A percentile compares a stretch with the other conserved stretches of the same genome.
These are phyloP conservation scores for Naganishia friedmannii DNA, from an alignment of 768 basidiomycete genomes.

Conservation along the genomic window DNA sequence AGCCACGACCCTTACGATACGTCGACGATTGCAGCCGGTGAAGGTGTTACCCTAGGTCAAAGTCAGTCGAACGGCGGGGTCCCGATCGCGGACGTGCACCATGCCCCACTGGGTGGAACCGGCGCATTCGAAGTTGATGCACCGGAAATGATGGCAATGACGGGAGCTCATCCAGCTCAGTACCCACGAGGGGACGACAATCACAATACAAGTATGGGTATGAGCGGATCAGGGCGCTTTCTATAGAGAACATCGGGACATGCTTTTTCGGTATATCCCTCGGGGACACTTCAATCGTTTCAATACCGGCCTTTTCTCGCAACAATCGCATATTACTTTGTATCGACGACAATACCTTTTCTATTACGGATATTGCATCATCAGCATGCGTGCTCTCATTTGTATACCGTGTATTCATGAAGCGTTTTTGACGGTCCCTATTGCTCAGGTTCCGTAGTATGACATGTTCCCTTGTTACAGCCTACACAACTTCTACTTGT, in stretches of 20 bases:
- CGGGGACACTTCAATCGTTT: neutral
- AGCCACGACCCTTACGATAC: constrained; percentile 4
- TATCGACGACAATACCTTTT: neutral
- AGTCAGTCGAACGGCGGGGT: constrained; percentile 17
- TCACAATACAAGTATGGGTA: constrained; percentile 16
- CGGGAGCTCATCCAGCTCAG: neutral
- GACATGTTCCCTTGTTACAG: too few species aligned
- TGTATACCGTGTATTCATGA: too few species aligned
- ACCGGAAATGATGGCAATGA: constrained; percentile 30
- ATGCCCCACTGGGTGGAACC: constrained; percentile 27
- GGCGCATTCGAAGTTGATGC: constrained; percentile 26
- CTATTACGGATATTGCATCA: too few species aligned
- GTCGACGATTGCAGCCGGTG: neutral
- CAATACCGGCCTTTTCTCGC: neutral
- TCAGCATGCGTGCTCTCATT: too few species aligned
- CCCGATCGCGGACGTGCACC: constrained; percentile 1
- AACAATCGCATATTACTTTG: neutral
- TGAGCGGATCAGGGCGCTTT: constrained; percentile 28
- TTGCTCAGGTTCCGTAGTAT: too few species aligned
- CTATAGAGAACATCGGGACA: constrained; percentile 18
- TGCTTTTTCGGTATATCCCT: constrained; percentile 1
- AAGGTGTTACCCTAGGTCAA: constrained; percentile 16
- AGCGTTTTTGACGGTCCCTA: too few species aligned
- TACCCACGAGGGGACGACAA: neutral
- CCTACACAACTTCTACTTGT: too few species aligned